Percentiles rank a stretch among this genome's conserved stretches.
These are phyloP conservation scores for Haplosporangium sp. DNA, from an alignment of 371 early-diverging fungal species.

Conservation along the genomic window DNA sequence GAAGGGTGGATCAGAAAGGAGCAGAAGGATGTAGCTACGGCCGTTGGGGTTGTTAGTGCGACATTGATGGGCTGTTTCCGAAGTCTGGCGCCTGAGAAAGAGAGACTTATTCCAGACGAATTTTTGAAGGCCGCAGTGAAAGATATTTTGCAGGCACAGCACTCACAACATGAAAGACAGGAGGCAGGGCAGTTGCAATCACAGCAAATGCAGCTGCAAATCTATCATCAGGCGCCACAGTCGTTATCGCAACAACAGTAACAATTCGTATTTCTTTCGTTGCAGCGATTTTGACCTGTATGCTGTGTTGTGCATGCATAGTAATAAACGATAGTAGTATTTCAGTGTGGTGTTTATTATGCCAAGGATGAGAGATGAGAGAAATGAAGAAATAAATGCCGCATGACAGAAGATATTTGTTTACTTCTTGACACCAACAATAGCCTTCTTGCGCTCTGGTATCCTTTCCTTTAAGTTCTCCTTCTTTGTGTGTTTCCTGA, in stretches of 20 bases:
- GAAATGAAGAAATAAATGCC: too few species aligned
- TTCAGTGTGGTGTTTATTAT: too few species aligned
- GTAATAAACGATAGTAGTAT: too few species aligned
- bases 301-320: too few species aligned
- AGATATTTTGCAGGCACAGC: slow-evolving; percentile 4
- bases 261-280: too few species aligned
- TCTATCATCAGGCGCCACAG: too few species aligned
- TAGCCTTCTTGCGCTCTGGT: slow-evolving; percentile 87
- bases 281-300: too few species aligned
- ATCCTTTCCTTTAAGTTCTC: slow-evolving; percentile 42
- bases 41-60: slow-evolving; percentile 63
- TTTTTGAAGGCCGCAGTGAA: slow-evolving; percentile 43
- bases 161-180: too few species aligned
- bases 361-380: too few species aligned
- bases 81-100: slow-evolving; percentile 57
- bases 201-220: too few species aligned
- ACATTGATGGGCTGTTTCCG: slow-evolving; percentile 65
- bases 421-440: slow-evolving; percentile 81
- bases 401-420: neutral
- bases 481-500: slow-evolving; percentile 50
- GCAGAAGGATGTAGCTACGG: slow-evolving; percentile 61
- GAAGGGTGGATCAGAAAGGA: slow-evolving; percentile 50
- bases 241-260: too few species aligned
- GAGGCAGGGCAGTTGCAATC: too few species aligned
- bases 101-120: slow-evolving; percentile 52